Base-by-base conservation (phyloP, 192 early-diverging fungal genomes). In the Coemansia javaensis region DNA sequence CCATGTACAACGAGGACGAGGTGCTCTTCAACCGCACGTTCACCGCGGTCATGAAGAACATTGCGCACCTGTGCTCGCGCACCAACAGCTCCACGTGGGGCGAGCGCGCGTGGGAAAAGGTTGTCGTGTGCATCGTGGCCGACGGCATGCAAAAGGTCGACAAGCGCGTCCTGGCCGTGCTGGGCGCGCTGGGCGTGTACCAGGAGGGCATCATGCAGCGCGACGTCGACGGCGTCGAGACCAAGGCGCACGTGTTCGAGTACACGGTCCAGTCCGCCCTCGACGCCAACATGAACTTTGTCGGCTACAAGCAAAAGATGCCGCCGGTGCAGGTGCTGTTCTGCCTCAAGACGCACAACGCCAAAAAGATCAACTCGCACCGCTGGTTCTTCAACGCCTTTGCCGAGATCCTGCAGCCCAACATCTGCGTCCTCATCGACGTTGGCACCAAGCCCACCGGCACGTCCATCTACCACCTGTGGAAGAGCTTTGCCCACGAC, bases 341-440 rank as follows among this genome's bases (percentile, higher is more conserved):
- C 70, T 92, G 87, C 59, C 77, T 95, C 43, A 95, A 95, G 77
- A 89, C 91, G 51, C 81, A 91, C 69, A 95, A 95, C 75, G 84
- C 83, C 39, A 95, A 95, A 47, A 82, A 88, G 79, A 85, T 95
- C 77, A 95, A 95, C 80, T 91, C 89, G 20, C 93, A 95, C 56
- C 81, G 93, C 45, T 95, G 93, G 93, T 95, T 95, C 81, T 95
- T 95, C 75, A 92, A 90, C 60, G 91, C 91, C 17, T 91, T 95
- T 60, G 82, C 89, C 2, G 77, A 82, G 12, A 70, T 89, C 23
- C 61, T 95, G 52, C 77, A 85, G 31, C 93, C 93, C 40, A 84
- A 90, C 33, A 84, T 96, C 18, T 94, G 91, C 54, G 81, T 97
- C 34, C 75, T 97, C 10, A 77, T 97, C 22, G 94, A 97, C 64